A percentile compares a stretch with the other conserved stretches of the same genome.
These are phyloP conservation scores for Quercus lobata DNA, from an alignment of 331 rosid species.

Conservation along the genomic window DNA sequence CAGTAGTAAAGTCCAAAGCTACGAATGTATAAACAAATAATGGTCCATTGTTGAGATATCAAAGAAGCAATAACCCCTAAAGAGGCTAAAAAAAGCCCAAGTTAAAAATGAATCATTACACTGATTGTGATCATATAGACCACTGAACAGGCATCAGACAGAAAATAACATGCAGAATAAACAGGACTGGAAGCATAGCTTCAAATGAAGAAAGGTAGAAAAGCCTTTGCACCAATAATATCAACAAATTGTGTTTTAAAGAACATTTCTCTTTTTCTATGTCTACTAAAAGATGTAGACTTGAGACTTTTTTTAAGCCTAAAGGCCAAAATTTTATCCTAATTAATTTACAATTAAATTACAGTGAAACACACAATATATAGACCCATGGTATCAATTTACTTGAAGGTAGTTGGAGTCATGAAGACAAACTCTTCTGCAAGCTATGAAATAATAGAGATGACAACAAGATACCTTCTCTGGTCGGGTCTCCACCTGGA, in stretches of 20 bases:
- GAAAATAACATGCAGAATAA: background rate
- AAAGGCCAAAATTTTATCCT: background rate
- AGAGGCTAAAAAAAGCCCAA: background rate
- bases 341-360: background rate
- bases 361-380: background rate
- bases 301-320: background rate
- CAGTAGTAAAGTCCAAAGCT: background rate
- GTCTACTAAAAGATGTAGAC: background rate
- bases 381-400: background rate
- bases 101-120: background rate
- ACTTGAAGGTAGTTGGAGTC: background rate
- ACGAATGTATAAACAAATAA: background rate
- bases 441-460: conserved; percentile 15
- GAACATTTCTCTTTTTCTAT: background rate
- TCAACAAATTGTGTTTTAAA: background rate
- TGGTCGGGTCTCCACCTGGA: conserved; percentile 88
- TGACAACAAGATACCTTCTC: conserved; percentile 62
- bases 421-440: conserved; percentile 6
- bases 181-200: background rate
- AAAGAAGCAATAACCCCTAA: background rate
- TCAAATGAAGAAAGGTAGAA: background rate
- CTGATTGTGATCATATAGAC: background rate
- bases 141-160: background rate
- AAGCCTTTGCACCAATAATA: background rate
- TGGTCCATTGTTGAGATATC: background rate